phyloP scores from a whole-genome alignment of 768 basidiomycete genomes.

The Agrocybe chaxingu region DNA sequence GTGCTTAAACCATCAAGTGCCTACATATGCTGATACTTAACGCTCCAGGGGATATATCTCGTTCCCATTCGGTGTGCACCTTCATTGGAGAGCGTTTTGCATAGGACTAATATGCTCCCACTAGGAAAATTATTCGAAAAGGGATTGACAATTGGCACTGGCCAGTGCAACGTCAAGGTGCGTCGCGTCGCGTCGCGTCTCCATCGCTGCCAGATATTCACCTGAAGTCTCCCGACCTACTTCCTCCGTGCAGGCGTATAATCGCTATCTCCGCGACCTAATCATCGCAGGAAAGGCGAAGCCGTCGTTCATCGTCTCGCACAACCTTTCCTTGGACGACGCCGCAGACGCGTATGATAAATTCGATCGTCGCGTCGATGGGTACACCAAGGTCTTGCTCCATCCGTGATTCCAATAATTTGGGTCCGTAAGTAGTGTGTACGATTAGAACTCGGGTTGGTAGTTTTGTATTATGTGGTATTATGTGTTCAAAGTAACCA shows the following conservation, averaged over 20 bases:
- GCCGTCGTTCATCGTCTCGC: slow-evolving; percentile 53
- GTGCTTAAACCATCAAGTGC: slow-evolving; percentile 6
- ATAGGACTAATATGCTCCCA: slow-evolving; percentile 7
- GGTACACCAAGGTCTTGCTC: slow-evolving; percentile 50
- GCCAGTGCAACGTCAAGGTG: slow-evolving; percentile 57
- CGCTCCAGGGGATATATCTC: slow-evolving; percentile 42
- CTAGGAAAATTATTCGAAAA: slow-evolving; percentile 49
- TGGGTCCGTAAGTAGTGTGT: too few species aligned
- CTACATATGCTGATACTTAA: not conserved
- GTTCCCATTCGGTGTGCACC: slow-evolving; percentile 41
- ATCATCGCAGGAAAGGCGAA: slow-evolving; percentile 53
- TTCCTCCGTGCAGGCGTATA: slow-evolving; percentile 35
- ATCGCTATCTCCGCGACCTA: slow-evolving; percentile 50
- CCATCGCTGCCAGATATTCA: not conserved
- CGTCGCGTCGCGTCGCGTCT: not conserved
- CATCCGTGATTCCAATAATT: slow-evolving; percentile 35
- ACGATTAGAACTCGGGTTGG: too few species aligned
- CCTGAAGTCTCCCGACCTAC: not conserved
- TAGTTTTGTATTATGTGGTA: too few species aligned
- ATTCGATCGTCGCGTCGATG: slow-evolving; percentile 51
- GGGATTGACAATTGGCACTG: slow-evolving; percentile 49
- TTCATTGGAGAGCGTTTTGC: not conserved
- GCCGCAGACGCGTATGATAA: slow-evolving; percentile 50
- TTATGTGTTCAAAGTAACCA: too few species aligned
- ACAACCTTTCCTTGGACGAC: slow-evolving; percentile 45